Evolutionary conservation across 2,329 filamentous ascomycete genomes (phyloP).

Genomic region (Periconia digitata): DNA sequence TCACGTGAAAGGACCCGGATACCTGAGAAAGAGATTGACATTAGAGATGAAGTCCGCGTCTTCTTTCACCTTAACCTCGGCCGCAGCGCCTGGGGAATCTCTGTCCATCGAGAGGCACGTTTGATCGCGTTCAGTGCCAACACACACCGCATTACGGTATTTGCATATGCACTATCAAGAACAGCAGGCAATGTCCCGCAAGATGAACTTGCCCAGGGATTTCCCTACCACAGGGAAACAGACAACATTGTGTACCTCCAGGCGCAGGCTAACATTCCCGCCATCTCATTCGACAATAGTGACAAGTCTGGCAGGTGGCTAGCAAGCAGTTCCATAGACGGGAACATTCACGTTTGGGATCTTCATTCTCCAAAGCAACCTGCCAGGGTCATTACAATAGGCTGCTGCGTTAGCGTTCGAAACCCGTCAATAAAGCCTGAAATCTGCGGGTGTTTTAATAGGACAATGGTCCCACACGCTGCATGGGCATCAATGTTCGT

Average conservation of each 20-base stretch:
- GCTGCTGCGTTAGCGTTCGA: conserved; percentile 23
- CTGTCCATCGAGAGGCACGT: conserved; percentile 77
- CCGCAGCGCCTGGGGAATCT: conserved; percentile 83
- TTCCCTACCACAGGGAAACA: conserved; percentile 27
- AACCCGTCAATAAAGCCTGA: conserved; percentile 11
- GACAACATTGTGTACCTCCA: conserved; percentile 19
- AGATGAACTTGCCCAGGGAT: conserved; percentile 28
- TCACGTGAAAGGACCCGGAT: conserved; percentile 6
- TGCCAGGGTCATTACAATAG: conserved; percentile 23
- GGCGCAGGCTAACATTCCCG: conserved; percentile 55
- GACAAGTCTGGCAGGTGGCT: conserved; percentile 60
- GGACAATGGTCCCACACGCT: conserved; percentile 19
- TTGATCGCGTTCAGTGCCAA: conserved; percentile 88
- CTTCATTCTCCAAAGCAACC: conserved; percentile 21
- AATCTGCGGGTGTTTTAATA: conserved; percentile 16
- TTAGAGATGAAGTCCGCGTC: conserved; percentile 48
- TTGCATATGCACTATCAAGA: conserved; percentile 58
- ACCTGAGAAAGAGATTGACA: conserved; percentile 3
- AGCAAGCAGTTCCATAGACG: conserved; percentile 58
- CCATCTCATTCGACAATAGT: conserved; percentile 61
- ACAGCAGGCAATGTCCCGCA: conserved; percentile 2
- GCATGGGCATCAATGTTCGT: conserved; percentile 33
- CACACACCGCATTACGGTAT: conserved; percentile 59
- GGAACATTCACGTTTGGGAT: conserved; percentile 53
- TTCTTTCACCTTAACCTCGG: conserved; percentile 79